These are phyloP conservation scores for Psidium friedrichsthalianum DNA, from an alignment of 345 rosid genomes.

Conservation along the genomic window DNA sequence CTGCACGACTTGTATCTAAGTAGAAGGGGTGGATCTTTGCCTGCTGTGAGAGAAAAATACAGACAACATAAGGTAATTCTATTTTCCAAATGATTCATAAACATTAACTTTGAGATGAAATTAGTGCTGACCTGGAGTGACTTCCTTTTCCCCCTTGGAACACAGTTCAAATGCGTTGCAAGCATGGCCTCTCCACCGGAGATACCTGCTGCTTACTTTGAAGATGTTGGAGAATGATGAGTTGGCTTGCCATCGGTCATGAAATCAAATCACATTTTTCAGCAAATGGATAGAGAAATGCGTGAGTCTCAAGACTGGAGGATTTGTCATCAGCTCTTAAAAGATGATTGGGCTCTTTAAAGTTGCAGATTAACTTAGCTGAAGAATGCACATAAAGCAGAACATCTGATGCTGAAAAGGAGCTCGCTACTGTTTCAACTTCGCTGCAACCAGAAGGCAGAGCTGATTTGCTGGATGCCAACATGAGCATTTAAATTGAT, in stretches of 20 bases:
- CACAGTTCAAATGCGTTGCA: conserved; percentile 54
- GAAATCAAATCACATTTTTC: background rate
- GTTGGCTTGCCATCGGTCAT: background rate
- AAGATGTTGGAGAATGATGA: conserved; percentile 6
- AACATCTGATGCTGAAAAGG: background rate
- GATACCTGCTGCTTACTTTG: conserved; percentile 24
- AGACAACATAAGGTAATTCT: conserved; percentile 40
- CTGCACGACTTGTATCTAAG: conserved; percentile 40
- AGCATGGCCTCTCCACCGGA: conserved; percentile 27
- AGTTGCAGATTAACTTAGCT: background rate
- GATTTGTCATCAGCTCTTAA: background rate
- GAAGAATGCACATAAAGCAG: background rate
- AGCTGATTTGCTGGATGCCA: background rate
- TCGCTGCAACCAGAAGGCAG: background rate
- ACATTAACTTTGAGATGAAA: background rate
- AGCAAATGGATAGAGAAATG: background rate
- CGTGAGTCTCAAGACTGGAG: background rate
- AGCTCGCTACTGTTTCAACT: background rate
- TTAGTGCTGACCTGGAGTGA: background rate
- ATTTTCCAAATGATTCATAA: background rate
- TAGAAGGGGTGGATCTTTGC: conserved; percentile 23
- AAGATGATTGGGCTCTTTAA: background rate
- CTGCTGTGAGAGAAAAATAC: conserved; percentile 47
- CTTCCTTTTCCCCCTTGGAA: background rate
- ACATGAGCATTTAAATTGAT: background rate